Evolutionary conservation across 1,284 basidiomycete genomes (phyloP).

Genomic region (Phlebopus sp.): DNA sequence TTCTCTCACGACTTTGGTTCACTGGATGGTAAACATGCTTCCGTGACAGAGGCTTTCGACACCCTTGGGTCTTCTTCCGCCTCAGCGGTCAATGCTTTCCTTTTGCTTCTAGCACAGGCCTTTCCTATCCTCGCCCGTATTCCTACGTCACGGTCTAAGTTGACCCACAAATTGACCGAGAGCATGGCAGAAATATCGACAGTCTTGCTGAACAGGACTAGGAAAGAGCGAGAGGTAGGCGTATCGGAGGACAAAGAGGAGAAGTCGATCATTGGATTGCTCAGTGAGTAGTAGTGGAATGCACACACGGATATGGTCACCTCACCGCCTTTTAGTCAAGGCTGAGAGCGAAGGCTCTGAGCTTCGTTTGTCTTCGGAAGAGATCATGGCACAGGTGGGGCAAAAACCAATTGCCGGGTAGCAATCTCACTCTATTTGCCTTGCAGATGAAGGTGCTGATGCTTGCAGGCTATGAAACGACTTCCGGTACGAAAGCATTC

Average conservation of each 20-base stretch:
- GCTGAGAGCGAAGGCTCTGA: conserved; percentile 11
- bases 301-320: neutral
- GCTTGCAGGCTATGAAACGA: conserved; percentile 31
- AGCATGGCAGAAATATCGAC: conserved; percentile 47
- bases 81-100: conserved; percentile 24
- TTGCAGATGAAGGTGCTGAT: conserved; percentile 27
- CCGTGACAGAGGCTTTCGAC: conserved; percentile 48
- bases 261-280: conserved; percentile 45
- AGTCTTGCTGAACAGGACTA: conserved; percentile 42
- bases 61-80: conserved; percentile 30
- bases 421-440: neutral
- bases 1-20: conserved; percentile 59
- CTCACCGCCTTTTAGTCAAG: conserved; percentile 12
- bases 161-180: conserved; percentile 36
- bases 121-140: conserved; percentile 44
- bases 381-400: conserved; percentile 21
- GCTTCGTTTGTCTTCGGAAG: conserved; percentile 17
- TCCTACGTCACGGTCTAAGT: conserved; percentile 39
- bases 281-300: conserved; percentile 11
- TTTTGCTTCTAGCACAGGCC: conserved; percentile 40
- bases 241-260: conserved; percentile 33
- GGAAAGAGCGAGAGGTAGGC: conserved; percentile 38
- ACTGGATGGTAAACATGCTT: conserved; percentile 44
- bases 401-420: neutral
- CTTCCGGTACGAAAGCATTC: conserved; percentile 20